Evolutionary conservation across 2,329 filamentous ascomycete species (phyloP).

Genomic region (Trichoderma atrobrunneum): DNA sequence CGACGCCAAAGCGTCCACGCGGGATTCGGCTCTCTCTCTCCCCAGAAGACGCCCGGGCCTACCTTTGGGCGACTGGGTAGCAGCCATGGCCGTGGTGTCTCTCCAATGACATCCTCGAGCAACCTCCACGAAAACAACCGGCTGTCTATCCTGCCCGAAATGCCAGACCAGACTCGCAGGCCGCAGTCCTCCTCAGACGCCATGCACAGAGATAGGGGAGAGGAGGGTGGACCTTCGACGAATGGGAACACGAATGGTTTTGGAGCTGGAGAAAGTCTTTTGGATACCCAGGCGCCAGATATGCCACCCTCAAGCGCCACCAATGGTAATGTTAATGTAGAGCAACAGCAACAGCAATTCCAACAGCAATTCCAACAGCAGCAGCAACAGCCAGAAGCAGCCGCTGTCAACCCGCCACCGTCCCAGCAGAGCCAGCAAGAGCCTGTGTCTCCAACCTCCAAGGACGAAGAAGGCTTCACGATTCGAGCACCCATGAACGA

Average conservation of each 20-base stretch:
- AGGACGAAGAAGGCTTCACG: slow-evolving; percentile 73
- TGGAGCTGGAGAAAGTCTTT: slow-evolving; percentile 27
- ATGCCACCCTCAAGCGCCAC: slow-evolving; percentile 33
- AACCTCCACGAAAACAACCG: slow-evolving; percentile 56
- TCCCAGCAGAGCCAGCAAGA: slow-evolving; percentile 40
- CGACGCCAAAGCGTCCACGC: slow-evolving; percentile 65
- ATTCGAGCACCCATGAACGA: slow-evolving; percentile 64
- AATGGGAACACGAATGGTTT: slow-evolving; percentile 44
- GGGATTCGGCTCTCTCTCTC: slow-evolving; percentile 51
- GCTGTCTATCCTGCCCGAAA: slow-evolving; percentile 58
- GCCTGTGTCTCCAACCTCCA: background rate
- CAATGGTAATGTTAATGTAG: slow-evolving; percentile 48
- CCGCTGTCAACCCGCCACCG: slow-evolving; percentile 49
- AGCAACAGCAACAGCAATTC: slow-evolving; percentile 30
- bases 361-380: background rate
- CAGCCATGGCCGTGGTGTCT: slow-evolving; percentile 58
- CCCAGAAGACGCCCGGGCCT: slow-evolving; percentile 46
- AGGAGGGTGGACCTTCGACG: slow-evolving; percentile 19
- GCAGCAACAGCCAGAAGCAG: slow-evolving; percentile 39
- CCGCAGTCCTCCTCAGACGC: slow-evolving; percentile 30
- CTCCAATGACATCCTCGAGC: slow-evolving; percentile 57
- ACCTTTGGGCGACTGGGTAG: slow-evolving; percentile 63
- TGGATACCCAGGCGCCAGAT: slow-evolving; percentile 32
- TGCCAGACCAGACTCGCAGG: slow-evolving; percentile 41
- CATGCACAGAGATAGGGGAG: slow-evolving; percentile 19